Base-by-base conservation (phyloP, 352 stramenopile species). In the Globisporangium paddicum region DNA sequence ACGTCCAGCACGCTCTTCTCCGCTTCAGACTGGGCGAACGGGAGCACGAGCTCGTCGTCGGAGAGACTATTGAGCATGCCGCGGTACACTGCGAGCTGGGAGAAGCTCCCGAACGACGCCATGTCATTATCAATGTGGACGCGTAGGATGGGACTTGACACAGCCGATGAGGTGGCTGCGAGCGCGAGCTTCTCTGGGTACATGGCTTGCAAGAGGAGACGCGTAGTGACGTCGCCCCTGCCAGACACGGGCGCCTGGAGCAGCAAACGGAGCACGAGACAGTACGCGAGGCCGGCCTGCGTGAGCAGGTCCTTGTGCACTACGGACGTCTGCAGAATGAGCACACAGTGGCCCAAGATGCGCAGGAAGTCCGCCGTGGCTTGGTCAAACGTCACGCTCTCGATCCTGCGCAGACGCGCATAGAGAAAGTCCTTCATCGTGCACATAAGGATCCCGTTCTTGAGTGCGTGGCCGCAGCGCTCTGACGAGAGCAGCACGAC, bases 221-320 rank as follows among this genome's bases (percentile, higher is more conserved):
- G 14, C 38, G 16, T 64, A 5, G 70, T 70, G 11, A 58, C 9
- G 18, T 60, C 13, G 23, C 55, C 13, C 34, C 38, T n/a, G 38
- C 3, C 48, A 28, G 38, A 41, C 42, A 38, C n/a, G n/a, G 56
- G 56, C n/a, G 70, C 52, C n/a, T 72, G 60, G 9, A 89, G 49
- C 14, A 91, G 50, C 34, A 91, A 30, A 4, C 81, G 81, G 25
- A 88, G 59, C n/a, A 90, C 47, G 8, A 91, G 68, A 45, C 79
- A 86, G 60, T 86, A 86, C 10, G 79, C 75, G 18, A 93, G 65
- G 4, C 79, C 83, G 5, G 82, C 79, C 57, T 90, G 82, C 0
- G 83, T 93, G 5, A 93, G 72, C 54, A 93, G 52, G 11, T 91
- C 81, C 61, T 93, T 93, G 64, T 88, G 79, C n/a, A 90, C 79